A percentile compares a stretch with the other conserved stretches of the same genome.
phyloP scores from a whole-genome alignment of 495 filamentous ascomycete species.

The Tuber magnatum region DNA sequence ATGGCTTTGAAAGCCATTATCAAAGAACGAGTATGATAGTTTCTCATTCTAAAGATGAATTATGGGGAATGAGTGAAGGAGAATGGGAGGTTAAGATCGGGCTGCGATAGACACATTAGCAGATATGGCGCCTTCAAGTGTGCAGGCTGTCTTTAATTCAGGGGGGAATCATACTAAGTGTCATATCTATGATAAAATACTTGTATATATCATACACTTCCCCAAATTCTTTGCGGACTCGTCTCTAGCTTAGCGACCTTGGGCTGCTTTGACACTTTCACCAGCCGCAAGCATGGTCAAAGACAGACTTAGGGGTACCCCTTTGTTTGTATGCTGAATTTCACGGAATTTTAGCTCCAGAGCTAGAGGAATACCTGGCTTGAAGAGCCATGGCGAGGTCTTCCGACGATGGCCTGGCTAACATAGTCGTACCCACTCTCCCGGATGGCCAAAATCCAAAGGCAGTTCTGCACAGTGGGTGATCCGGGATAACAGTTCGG shows the following conservation, averaged over 20 bases:
- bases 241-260: not conserved
- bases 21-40: not conserved
- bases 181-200: not conserved
- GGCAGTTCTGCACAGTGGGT: too few relatives aligned
- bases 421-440: too few relatives aligned
- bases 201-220: not conserved
- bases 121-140: not conserved
- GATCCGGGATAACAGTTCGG: too few relatives aligned
- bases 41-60: not conserved
- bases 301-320: too few relatives aligned
- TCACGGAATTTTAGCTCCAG: too few relatives aligned
- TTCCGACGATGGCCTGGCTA: too few relatives aligned
- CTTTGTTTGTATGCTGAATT: too few relatives aligned
- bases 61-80: not conserved
- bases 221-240: not conserved
- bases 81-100: not conserved
- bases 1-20: not conserved
- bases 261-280: not conserved
- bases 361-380: too few relatives aligned
- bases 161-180: too few relatives aligned
- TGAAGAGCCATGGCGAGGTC: too few relatives aligned
- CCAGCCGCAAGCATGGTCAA: too few relatives aligned
- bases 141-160: not conserved
- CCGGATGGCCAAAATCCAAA: too few relatives aligned
- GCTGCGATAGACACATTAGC: not conserved